A percentile compares a stretch with the other conserved stretches of the same genome.
Evolutionary conservation across 139 green algal species (phyloP).

Genomic region (Chlorella sorokiniana): DNA sequence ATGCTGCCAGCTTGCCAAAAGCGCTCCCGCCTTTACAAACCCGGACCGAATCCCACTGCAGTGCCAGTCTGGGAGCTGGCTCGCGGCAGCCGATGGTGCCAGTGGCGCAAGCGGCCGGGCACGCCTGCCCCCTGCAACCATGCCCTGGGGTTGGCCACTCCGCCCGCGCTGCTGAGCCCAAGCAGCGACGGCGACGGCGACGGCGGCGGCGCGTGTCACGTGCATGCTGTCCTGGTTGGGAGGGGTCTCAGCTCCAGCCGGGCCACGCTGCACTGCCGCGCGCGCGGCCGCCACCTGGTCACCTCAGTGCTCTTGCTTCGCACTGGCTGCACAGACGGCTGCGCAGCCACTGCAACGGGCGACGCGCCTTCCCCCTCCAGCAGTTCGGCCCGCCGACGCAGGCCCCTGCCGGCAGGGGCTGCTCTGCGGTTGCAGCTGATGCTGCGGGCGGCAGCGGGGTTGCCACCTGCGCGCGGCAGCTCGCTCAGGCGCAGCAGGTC

Average conservation of each 20-base stretch:
- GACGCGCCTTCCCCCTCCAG: too few relatives aligned
- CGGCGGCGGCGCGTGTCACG: not conserved
- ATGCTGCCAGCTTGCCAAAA: not conserved
- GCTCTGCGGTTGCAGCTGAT: not conserved
- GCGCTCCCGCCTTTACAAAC: not conserved
- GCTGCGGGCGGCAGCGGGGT: not conserved
- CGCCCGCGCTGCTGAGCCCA: not conserved
- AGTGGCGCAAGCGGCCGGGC: not conserved
- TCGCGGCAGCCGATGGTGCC: not conserved
- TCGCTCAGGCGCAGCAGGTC: not conserved
- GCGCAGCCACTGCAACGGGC: not conserved
- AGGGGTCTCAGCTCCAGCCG: not conserved
- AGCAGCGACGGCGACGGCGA: too few relatives aligned
- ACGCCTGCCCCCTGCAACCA: not conserved
- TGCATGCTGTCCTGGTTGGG: constrained; percentile 7
- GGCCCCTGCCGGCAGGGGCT: too few relatives aligned
- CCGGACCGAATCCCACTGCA: not conserved
- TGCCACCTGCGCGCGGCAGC: not conserved
- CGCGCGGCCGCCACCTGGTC: not conserved
- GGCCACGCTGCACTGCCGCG: constrained; percentile 10
- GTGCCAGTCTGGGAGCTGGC: not conserved
- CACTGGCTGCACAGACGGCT: not conserved
- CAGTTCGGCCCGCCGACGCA: too few relatives aligned
- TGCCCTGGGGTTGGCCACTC: not conserved
- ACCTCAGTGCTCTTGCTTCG: not conserved